Percentiles rank a stretch among this genome's conserved stretches.
phyloP scores from a whole-genome alignment of 176 grass and related monocot species.

The Cenchrus americanus region DNA sequence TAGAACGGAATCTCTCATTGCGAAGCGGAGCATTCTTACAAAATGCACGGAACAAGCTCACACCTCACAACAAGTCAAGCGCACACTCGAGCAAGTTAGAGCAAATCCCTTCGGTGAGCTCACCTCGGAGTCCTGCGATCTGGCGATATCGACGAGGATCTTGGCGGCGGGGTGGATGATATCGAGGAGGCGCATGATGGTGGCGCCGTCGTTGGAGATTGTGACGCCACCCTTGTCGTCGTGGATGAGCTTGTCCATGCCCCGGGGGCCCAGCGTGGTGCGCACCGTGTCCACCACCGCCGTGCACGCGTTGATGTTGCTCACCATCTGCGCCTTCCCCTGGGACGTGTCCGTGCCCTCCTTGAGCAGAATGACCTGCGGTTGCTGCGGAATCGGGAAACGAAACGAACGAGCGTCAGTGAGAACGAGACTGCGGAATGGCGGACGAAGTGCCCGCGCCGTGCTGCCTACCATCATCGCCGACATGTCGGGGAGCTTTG shows the following conservation, averaged over 20 bases:
- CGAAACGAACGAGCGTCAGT: slow-evolving; percentile 44
- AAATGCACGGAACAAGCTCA: not conserved
- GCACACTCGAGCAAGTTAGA: not conserved
- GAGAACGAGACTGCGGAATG: not conserved
- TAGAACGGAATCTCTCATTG: not conserved
- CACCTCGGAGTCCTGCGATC: slow-evolving; percentile 88
- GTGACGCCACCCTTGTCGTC: slow-evolving; percentile 90
- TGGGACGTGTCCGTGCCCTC: slow-evolving; percentile 97
- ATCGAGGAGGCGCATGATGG: slow-evolving; percentile 94
- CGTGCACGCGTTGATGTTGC: slow-evolving; percentile 96
- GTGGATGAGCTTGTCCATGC: slow-evolving; percentile 98
- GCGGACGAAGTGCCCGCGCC: slow-evolving; percentile 28
- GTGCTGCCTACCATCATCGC: slow-evolving; percentile 36
- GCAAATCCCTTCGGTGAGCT: not conserved
- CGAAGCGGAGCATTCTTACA: not conserved
- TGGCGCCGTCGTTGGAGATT: slow-evolving; percentile 98
- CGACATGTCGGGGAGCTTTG: slow-evolving; percentile 15
- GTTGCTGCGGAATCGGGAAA: slow-evolving; percentile 73
- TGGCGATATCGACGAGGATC: slow-evolving; percentile 87
- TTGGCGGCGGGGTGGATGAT: slow-evolving; percentile 89
- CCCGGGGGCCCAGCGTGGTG: slow-evolving; percentile 81
- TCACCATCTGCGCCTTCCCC: slow-evolving; percentile 81
- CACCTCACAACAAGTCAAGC: not conserved
- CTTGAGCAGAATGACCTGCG: slow-evolving; percentile 98
- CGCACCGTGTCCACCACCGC: slow-evolving; percentile 83